These are phyloP conservation scores for Croton setiger DNA, from an alignment of 441 rosid species.

Conservation along the genomic window DNA sequence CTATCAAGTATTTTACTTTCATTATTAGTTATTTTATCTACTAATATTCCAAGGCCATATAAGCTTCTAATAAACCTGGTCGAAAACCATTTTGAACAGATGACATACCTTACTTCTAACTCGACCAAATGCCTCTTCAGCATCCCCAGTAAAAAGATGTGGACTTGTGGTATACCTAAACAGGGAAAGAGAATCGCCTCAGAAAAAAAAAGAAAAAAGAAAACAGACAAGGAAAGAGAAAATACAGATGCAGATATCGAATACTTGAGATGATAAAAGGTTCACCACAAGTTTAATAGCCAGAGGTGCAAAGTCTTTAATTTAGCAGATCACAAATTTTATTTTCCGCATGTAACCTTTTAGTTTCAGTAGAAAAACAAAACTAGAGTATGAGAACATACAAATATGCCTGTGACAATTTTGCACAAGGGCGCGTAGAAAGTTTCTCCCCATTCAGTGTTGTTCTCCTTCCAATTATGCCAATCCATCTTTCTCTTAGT, in stretches of 20 bases:
- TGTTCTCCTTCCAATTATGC: slow-evolving; percentile 71
- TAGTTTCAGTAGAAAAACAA: neutral
- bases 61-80: neutral
- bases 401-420: slow-evolving; percentile 80
- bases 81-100: neutral
- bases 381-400: slow-evolving; percentile 36
- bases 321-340: slow-evolving; percentile 8
- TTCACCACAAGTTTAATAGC: neutral
- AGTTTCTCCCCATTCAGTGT: slow-evolving; percentile 70
- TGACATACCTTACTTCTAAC: slow-evolving; percentile 70
- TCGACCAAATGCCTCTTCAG: slow-evolving; percentile 78
- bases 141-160: slow-evolving; percentile 77
- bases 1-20: neutral
- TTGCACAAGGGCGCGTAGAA: slow-evolving; percentile 62
- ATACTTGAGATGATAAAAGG: neutral
- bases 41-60: neutral
- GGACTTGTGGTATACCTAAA: slow-evolving; percentile 95
- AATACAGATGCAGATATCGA: neutral
- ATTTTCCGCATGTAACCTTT: neutral
- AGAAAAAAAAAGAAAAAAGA: no score
- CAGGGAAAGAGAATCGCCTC: neutral
- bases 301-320: slow-evolving; percentile 1
- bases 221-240: neutral
- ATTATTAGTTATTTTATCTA: neutral
- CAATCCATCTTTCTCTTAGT: slow-evolving; percentile 89